Evolutionary conservation across 495 filamentous ascomycete genomes (phyloP).

Genomic region (Penicillium bialowiezense): DNA sequence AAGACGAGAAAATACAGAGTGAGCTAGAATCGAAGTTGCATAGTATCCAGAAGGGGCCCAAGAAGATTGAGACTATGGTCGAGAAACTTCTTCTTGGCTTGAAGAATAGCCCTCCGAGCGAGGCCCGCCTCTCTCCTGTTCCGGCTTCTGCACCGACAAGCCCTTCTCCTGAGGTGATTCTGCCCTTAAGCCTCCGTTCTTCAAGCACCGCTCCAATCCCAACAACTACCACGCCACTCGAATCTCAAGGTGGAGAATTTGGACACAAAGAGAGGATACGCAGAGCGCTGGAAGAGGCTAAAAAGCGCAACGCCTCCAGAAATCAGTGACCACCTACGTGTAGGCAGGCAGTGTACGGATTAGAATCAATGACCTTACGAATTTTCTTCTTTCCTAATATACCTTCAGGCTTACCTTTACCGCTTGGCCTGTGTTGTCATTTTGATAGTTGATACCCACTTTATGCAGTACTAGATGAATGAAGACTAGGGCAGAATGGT

Average conservation of each 20-base stretch:
- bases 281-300: conserved; percentile 48
- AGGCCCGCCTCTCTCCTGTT: conserved; percentile 8
- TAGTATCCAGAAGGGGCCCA: conserved; percentile 44
- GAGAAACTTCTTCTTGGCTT: conserved; percentile 29
- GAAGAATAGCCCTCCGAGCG: conserved; percentile 26
- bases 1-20: conserved; percentile 46
- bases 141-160: conserved; percentile 10
- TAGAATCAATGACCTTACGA: conserved; percentile 20
- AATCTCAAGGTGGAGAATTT: conserved; percentile 22
- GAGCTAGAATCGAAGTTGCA: conserved; percentile 46
- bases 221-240: conserved; percentile 5
- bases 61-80: conserved; percentile 30
- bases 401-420: conserved; percentile 5
- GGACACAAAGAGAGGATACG: conserved; percentile 46
- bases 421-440: conserved; percentile 5
- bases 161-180: conserved; percentile 15
- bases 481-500: conserved; percentile 3
- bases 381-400: conserved; percentile 14
- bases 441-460: conserved; percentile 10
- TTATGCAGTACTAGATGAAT: conserved; percentile 8
- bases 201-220: conserved; percentile 12
- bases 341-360: neutral
- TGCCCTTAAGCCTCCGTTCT: conserved; percentile 18
- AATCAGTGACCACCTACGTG: conserved; percentile 10
- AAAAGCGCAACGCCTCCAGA: conserved; percentile 47